Evolutionary conservation across 164 flowering plant genomes (phyloP).

Genomic region (Macadamia tetraphylla): DNA sequence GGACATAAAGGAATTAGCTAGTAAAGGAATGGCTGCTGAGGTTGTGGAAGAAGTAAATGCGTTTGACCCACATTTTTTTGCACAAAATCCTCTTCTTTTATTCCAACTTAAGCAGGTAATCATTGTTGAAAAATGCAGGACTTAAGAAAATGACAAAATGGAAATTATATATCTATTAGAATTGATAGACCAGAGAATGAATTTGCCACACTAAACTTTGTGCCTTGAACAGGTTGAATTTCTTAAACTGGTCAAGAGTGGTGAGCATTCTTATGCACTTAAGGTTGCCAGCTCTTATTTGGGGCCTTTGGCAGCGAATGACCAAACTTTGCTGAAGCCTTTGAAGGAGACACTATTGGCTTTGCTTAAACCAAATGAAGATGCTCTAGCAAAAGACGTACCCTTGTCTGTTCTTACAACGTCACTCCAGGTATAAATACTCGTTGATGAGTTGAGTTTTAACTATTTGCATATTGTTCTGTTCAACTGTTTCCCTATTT

Average conservation of each 20-base stretch:
- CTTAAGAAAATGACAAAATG: background rate
- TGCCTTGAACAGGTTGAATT: slow-evolving; percentile 72
- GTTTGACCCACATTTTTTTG: slow-evolving; percentile 68
- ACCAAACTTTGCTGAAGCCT: slow-evolving; percentile 71
- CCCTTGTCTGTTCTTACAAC: slow-evolving; percentile 78
- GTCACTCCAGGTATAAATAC: slow-evolving; percentile 71
- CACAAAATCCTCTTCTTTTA: slow-evolving; percentile 58
- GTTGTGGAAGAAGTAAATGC: slow-evolving; percentile 82
- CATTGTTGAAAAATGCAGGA: background rate
- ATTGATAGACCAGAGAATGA: background rate
- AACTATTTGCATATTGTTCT: slow-evolving; percentile 2
- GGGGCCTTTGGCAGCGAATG: slow-evolving; percentile 81
- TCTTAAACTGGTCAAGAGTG: slow-evolving; percentile 71
- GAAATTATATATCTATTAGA: background rate
- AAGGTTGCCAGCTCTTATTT: slow-evolving; percentile 75
- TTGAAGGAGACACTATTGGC: slow-evolving; percentile 88
- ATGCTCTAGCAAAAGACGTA: slow-evolving; percentile 43
- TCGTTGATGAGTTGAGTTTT: background rate
- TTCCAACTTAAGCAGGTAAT: slow-evolving; percentile 91
- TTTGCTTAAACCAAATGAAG: slow-evolving; percentile 65
- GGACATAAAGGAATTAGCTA: slow-evolving; percentile 70
- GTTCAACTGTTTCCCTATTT: background rate
- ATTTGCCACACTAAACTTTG: slow-evolving; percentile 9
- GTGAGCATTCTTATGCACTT: slow-evolving; percentile 72
- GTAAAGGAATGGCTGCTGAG: slow-evolving; percentile 83